Percentiles rank a stretch among this genome's conserved stretches.
phyloP scores from a whole-genome alignment of 192 early-diverging fungal genomes.

The Coemansia sp. region DNA sequence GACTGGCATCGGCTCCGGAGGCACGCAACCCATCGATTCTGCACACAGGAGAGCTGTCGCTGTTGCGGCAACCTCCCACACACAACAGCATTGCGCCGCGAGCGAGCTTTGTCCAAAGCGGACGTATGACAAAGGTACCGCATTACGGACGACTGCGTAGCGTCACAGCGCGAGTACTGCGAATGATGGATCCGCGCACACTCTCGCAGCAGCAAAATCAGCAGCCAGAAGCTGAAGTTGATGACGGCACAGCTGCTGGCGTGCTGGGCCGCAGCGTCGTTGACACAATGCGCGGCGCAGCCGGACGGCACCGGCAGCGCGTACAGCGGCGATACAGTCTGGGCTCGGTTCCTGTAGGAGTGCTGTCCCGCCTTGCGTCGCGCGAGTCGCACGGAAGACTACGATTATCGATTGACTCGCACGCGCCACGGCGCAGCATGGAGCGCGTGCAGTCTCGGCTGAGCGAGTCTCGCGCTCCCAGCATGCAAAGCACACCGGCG shows the following conservation, averaged over 20 bases:
- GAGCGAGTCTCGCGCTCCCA: conserved; percentile 1
- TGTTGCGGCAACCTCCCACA: conserved; percentile 6
- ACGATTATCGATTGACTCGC: conserved; percentile 10
- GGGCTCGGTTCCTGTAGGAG: conserved; percentile 19
- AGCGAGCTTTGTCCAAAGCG: conserved; percentile 29
- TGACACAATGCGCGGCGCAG: conserved; percentile 25
- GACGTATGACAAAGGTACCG: conserved; percentile 51
- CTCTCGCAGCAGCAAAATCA: conserved; percentile 15
- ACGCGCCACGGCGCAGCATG: background rate
- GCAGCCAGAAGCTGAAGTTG: conserved; percentile 20
- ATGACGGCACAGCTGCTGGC: conserved; percentile 29
- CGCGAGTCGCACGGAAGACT: conserved; percentile 18
- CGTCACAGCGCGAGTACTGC: conserved; percentile 45
- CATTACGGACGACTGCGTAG: conserved; percentile 55
- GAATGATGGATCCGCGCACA: conserved; percentile 47
- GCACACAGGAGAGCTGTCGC: conserved; percentile 10
- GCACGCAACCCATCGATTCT: conserved; percentile 24
- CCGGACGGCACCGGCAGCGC: conserved; percentile 2
- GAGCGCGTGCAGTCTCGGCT: background rate
- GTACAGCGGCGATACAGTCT: conserved; percentile 28
- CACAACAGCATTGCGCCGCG: background rate
- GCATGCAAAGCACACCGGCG: conserved; percentile 3
- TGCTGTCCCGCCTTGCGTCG: conserved; percentile 29
- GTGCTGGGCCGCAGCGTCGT: conserved; percentile 31
- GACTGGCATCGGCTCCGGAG: conserved; percentile 5